Conservation (phyloP, 805 yeast species). For the Candida coquimbonensis region DNA sequence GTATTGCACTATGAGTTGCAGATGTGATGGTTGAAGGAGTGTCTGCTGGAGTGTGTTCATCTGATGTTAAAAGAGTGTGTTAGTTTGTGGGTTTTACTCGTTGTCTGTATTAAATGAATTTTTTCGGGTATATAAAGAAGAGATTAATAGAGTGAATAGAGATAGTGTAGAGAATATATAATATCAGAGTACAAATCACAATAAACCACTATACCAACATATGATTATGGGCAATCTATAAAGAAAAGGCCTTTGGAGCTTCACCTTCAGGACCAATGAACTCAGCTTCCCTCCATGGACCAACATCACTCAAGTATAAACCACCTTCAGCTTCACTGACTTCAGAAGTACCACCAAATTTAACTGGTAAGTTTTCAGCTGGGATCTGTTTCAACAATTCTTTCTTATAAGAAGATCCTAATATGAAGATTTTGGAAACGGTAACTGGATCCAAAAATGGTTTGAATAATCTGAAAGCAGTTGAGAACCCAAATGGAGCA, state of each 20-base stretch:
- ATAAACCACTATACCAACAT: not conserved
- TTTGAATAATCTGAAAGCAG: constrained; percentile 86
- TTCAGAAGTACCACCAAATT: constrained; percentile 81
- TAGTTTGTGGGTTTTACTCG: no score
- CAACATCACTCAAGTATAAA: constrained; percentile 79
- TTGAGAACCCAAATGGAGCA: constrained; percentile 95
- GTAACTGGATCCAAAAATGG: constrained; percentile 97
- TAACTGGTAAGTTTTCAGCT: constrained; percentile 80
- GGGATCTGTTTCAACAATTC: constrained; percentile 91
- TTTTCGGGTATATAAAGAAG: no score
- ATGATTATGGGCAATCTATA: not conserved
- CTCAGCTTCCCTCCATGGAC: constrained; percentile 94
- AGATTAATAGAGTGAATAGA: no score
- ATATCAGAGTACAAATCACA: no score
- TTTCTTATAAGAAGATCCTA: constrained; percentile 70
- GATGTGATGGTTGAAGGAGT: no score
- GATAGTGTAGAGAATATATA: no score
- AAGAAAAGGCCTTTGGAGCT: constrained; percentile 57
- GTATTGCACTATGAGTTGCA: no score
- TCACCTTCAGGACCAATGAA: constrained; percentile 94
- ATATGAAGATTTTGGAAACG: constrained; percentile 85
- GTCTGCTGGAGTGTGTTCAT: no score
- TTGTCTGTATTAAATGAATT: no score
- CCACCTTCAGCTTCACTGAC: constrained; percentile 69
- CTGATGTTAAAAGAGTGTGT: no score